A percentile compares a stretch with the other conserved stretches of the same genome.
These are phyloP conservation scores for Scortechinia acanthostroma DNA, from an alignment of 2,329 filamentous ascomycete genomes.

Conservation along the genomic window DNA sequence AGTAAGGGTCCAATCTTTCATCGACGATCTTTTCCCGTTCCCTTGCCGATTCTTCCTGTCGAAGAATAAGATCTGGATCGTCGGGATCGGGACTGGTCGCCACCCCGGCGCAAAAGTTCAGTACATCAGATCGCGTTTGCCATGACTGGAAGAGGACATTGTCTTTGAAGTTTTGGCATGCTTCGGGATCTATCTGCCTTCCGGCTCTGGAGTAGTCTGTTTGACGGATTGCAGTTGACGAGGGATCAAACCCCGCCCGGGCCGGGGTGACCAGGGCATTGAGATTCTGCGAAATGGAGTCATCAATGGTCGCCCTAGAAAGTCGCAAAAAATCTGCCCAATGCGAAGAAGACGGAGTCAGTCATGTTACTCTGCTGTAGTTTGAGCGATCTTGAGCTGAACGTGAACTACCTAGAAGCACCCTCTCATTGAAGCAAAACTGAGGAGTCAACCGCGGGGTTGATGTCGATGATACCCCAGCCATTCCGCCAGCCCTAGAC, in stretches of 20 bases:
- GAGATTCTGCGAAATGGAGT: conserved; percentile 86
- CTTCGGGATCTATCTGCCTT: conserved; percentile 45
- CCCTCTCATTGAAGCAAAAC: conserved; percentile 70
- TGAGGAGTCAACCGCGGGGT: conserved; percentile 58
- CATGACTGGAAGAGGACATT: conserved; percentile 80
- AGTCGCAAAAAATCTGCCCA: conserved; percentile 85
- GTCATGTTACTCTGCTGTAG: conserved; percentile 7
- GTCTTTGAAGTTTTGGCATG: conserved; percentile 70
- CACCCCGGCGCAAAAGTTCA: conserved; percentile 83
- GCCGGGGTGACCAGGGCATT: conserved; percentile 81
- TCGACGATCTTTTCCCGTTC: conserved; percentile 72
- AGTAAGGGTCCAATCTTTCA: conserved; percentile 88
- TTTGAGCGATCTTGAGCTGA: background rate
- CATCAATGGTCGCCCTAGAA: conserved; percentile 79
- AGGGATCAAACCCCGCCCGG: conserved; percentile 67
- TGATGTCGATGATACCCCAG: background rate
- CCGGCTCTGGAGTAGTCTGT: conserved; percentile 38
- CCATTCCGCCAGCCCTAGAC: background rate
- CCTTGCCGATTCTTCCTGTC: conserved; percentile 64
- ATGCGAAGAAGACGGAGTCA: no score
- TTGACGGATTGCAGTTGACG: conserved; percentile 59
- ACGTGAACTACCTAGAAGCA: conserved; percentile 50
- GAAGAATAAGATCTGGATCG: conserved; percentile 68
- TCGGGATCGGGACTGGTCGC: conserved; percentile 81
- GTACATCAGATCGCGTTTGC: conserved; percentile 73